phyloP scores from a whole-genome alignment of 805 yeast species.

The Yamadazyma takamatsuzukensis region DNA sequence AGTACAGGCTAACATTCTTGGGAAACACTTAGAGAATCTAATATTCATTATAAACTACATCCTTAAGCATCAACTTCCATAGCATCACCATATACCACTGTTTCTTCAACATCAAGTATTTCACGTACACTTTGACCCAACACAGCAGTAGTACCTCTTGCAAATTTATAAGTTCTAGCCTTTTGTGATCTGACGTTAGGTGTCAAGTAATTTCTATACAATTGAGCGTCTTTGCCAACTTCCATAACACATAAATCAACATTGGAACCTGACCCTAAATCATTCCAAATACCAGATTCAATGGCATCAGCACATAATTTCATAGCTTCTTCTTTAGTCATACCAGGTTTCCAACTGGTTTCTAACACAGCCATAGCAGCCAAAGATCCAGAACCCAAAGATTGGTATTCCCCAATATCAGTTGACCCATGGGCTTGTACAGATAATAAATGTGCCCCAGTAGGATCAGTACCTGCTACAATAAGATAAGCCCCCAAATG shows the following conservation, averaged over 20 bases:
- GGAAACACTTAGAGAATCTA: too few species aligned
- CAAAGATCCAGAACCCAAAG: constrained; percentile 93
- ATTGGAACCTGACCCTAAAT: constrained; percentile 97
- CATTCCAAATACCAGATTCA: constrained; percentile 98
- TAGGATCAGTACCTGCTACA: constrained; percentile 97
- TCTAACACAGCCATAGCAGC: constrained; percentile 99
- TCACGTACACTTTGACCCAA: constrained; percentile 64
- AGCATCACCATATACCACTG: constrained; percentile 37
- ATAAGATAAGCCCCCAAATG: constrained; percentile 95
- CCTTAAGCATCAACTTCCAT: constrained; percentile 42
- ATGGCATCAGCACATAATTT: constrained; percentile 88
- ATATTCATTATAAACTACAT: too few species aligned
- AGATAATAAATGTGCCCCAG: constrained; percentile 89
- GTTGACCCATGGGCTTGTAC: constrained; percentile 98
- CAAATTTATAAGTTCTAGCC: constrained; percentile 78
- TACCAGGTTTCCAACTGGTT: constrained; percentile 74
- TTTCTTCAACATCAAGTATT: constrained; percentile 66
- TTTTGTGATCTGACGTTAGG: constrained; percentile 87
- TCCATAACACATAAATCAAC: constrained; percentile 98
- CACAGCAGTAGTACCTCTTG: constrained; percentile 91
- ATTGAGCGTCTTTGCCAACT: constrained; percentile 79
- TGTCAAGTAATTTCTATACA: constrained; percentile 81
- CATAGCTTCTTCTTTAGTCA: constrained; percentile 88
- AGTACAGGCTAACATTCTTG: too few species aligned
- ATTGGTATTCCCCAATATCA: constrained; percentile 88